Evolutionary conservation across 1,284 basidiomycete genomes (phyloP).

Genomic region (Trametes sp.): DNA sequence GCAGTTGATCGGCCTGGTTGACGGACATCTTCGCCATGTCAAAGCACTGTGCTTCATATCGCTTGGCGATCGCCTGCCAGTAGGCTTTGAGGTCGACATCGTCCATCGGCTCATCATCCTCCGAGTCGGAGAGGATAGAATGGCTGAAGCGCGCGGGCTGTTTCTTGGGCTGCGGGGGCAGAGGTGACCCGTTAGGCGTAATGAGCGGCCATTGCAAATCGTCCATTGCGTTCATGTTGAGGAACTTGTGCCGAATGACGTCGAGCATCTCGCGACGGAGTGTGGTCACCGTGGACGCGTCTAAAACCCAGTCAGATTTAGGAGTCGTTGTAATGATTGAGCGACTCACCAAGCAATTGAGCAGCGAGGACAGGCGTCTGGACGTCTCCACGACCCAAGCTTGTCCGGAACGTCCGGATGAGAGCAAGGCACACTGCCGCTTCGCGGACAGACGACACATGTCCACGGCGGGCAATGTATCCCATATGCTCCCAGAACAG

Average conservation of each 20-base stretch:
- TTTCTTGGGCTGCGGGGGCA: constrained; percentile 38
- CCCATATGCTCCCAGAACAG: constrained; percentile 74
- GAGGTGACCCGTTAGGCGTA: constrained; percentile 49
- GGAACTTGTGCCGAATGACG: constrained; percentile 71
- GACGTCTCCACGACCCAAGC: constrained; percentile 67
- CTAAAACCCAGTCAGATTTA: constrained; percentile 44
- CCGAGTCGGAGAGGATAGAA: constrained; percentile 44
- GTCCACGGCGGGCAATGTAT: constrained; percentile 64
- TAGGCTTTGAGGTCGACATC: constrained; percentile 55
- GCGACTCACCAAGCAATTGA: constrained; percentile 67
- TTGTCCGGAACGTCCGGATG: constrained; percentile 79
- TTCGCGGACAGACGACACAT: constrained; percentile 75
- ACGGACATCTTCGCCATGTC: constrained; percentile 48
- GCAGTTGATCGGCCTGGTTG: constrained; percentile 59
- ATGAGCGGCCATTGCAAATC: constrained; percentile 77
- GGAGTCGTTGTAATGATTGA: neutral
- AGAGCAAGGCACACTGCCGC: constrained; percentile 74
- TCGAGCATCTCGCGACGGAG: constrained; percentile 83
- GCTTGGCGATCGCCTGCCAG: constrained; percentile 64
- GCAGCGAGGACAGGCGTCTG: constrained; percentile 63
- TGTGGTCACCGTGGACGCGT: constrained; percentile 77
- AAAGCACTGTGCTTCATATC: constrained; percentile 58
- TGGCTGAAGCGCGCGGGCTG: constrained; percentile 25
- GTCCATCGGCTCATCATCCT: constrained; percentile 46
- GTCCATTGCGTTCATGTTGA: constrained; percentile 49